Percentiles rank a stretch among this genome's conserved stretches.
phyloP scores from a whole-genome alignment of 306 rosid species.

The Comarum palustre region DNA sequence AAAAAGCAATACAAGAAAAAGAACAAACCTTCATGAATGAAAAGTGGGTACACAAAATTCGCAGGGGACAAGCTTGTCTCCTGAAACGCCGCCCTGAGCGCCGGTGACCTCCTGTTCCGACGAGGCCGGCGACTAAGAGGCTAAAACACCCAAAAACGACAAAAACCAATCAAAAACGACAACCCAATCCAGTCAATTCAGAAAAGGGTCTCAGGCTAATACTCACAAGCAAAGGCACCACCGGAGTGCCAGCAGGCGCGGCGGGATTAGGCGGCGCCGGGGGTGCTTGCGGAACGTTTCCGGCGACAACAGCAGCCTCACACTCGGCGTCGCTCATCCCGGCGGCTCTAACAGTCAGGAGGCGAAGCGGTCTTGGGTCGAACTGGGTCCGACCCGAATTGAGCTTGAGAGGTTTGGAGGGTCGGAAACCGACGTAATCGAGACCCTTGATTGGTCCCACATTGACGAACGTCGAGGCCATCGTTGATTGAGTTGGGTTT shows the following conservation, averaged over 20 bases:
- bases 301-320: conserved; percentile 84
- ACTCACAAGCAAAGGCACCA: conserved; percentile 73
- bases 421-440: conserved; percentile 47
- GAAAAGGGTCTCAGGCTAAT: neutral
- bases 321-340: conserved; percentile 61
- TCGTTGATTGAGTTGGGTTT: neutral
- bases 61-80: conserved; percentile 79
- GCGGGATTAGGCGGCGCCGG: conserved; percentile 75
- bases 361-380: conserved; percentile 30
- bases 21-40: conserved; percentile 86
- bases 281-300: conserved; percentile 73
- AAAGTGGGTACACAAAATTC: conserved; percentile 88
- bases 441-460: conserved; percentile 40
- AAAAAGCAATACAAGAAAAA: neutral
- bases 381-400: conserved; percentile 29
- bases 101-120: conserved; percentile 63
- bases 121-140: conserved; percentile 81
- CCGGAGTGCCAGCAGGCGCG: conserved; percentile 81
- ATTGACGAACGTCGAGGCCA: conserved; percentile 59
- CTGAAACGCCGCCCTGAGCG: conserved; percentile 71
- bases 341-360: conserved; percentile 51
- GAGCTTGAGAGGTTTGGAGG: conserved; percentile 26
- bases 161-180: conserved; percentile 18
- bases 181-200: neutral
- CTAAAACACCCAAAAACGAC: conserved; percentile 37